A percentile compares a stretch with the other conserved stretches of the same genome.
phyloP scores from a whole-genome alignment of 2,329 filamentous ascomycete species.

The Fusarium sp. region DNA sequence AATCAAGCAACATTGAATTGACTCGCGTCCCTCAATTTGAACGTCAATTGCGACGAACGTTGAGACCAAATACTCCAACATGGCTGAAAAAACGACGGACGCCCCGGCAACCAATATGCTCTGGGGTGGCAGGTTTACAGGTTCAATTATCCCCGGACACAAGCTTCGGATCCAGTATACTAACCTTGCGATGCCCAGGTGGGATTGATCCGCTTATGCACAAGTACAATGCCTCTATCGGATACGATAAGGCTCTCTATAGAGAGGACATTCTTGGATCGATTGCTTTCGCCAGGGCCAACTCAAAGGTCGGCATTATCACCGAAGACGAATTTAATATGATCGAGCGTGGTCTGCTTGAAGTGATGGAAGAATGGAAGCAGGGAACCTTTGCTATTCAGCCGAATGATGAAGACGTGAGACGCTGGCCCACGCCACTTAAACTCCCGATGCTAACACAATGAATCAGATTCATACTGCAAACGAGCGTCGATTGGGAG shows the following conservation, averaged over 20 bases:
- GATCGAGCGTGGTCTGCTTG: constrained; percentile 78
- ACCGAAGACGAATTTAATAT: constrained; percentile 77
- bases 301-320: constrained; percentile 80
- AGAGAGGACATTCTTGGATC: constrained; percentile 83
- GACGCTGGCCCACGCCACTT: constrained; percentile 14
- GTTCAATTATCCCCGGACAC: constrained; percentile 49
- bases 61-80: constrained; percentile 31
- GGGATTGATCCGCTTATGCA: constrained; percentile 88
- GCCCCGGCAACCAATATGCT: constrained; percentile 49
- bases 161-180: constrained; percentile 43
- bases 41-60: constrained; percentile 27
- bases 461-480: constrained; percentile 60
- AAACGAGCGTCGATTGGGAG: constrained; percentile 68
- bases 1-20: constrained; percentile 31
- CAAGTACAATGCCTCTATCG: constrained; percentile 83
- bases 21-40: constrained; percentile 36
- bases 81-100: constrained; percentile 43
- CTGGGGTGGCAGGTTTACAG: constrained; percentile 65
- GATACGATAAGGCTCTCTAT: constrained; percentile 83
- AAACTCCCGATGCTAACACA: constrained; percentile 30
- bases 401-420: constrained; percentile 66
- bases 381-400: constrained; percentile 63
- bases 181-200: constrained; percentile 43
- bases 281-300: constrained; percentile 85
- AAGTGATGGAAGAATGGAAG: constrained; percentile 71